Conservation (phyloP, 2,329 filamentous ascomycete species). For the Emergomyces africanus region DNA sequence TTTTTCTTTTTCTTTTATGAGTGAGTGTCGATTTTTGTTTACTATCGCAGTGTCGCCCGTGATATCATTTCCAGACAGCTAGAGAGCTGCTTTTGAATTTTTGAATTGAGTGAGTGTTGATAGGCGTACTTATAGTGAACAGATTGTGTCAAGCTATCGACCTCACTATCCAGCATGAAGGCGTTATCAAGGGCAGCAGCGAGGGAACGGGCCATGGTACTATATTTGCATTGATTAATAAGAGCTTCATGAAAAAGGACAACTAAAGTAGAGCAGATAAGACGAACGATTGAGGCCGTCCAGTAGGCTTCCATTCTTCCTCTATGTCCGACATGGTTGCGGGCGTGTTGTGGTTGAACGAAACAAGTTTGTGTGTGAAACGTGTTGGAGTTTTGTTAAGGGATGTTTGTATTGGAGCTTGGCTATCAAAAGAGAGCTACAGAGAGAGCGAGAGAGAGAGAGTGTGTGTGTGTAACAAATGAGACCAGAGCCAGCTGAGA, state of each 20-base stretch:
- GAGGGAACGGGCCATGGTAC: constrained; percentile 78
- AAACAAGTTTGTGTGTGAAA: constrained; percentile 4
- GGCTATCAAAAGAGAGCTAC: neutral
- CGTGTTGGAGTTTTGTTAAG: constrained; percentile 2
- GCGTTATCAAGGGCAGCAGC: constrained; percentile 75
- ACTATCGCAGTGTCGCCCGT: neutral
- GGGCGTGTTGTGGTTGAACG: neutral
- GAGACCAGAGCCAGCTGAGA: constrained; percentile 22
- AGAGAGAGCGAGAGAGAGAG: neutral
- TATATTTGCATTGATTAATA: constrained; percentile 30
- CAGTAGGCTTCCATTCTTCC: constrained; percentile 67
- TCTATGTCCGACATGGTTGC: constrained; percentile 48
- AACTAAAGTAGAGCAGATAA: constrained; percentile 6
- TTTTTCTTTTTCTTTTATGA: too few species aligned
- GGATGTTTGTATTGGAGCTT: neutral
- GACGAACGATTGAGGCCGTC: constrained; percentile 64
- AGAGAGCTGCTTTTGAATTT: neutral
- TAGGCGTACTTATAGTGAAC: constrained; percentile 65
- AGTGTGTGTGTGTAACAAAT: constrained; percentile 1
- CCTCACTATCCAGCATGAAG: constrained; percentile 71
- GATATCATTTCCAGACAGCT: neutral
- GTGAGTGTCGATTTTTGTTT: neutral
- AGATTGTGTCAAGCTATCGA: constrained; percentile 60
- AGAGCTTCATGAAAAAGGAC: constrained; percentile 2
- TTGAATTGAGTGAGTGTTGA: neutral